Base-by-base conservation (phyloP, 176 grass and related monocot genomes). In the Elaeis guineensis region DNA sequence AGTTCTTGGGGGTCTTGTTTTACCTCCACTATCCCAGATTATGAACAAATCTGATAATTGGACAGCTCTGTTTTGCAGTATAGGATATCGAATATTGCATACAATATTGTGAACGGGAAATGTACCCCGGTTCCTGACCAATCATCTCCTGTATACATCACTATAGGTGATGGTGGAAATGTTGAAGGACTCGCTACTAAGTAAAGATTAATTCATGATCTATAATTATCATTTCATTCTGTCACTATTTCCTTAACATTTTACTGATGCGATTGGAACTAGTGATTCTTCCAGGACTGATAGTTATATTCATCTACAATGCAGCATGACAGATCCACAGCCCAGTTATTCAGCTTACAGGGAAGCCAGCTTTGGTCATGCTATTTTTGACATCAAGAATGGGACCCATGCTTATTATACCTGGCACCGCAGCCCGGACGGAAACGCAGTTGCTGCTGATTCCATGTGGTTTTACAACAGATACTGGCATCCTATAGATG, bases 341-440 rank as follows among this genome's bases (percentile, higher is more conserved):
- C 91, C 91, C 1, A 77, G 78, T 57, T 96, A 96, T 75, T 96
- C 91, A 5, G 91, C 91, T 55, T 90, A 87, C 79, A 84, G 91
- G 72, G 91, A 96, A 75, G 57, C 92, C n/a, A 96, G 86, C 72
- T 90, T 96, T 57, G 86, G 92, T 29, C 92, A 96, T 77, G 92
- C 92, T 28, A 80, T 90, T 44, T 75, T 96, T 15, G 92, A 96
- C 51, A 80, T 96, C 75, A 96, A 87, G 83, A 96, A 96, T 58
- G 65, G 75, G 64, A 87, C 86, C 55, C 91, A 96, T 75, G 91
- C 91, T 2, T 78, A 90, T 80, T 96, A 90, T 58, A 58, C 78
- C 2, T 96, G 91, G 91, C 91, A 96, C 54, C 80, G 91, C 24
- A 96, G 90, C 64, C 86, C 87, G 60, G 86, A 87, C 30, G 83